Conservation (phyloP, 345 rosid genomes). For the Psidium guajava region DNA sequence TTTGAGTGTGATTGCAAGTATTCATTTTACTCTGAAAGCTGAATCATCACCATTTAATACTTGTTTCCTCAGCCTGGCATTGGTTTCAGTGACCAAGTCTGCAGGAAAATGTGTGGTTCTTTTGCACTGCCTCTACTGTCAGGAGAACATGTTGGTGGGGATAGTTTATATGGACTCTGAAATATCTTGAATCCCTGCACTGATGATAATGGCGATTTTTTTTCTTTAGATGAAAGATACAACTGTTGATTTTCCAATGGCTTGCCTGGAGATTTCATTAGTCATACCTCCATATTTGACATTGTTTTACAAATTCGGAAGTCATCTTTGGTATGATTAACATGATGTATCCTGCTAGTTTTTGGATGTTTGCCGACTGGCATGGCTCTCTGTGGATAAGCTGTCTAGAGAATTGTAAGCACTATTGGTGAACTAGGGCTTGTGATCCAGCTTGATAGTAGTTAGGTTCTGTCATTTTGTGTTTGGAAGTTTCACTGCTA, state of each 20-base stretch:
- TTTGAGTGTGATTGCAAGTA: neutral
- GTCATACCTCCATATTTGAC: neutral
- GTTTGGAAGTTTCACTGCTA: neutral
- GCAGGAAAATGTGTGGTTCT: neutral
- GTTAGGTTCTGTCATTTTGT: neutral
- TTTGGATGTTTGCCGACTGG: neutral
- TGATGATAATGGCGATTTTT: neutral
- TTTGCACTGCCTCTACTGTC: neutral
- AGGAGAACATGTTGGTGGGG: neutral
- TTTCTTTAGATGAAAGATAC: neutral
- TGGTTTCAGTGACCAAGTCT: neutral
- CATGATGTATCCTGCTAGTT: neutral
- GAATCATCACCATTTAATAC: neutral
- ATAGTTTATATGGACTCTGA: neutral
- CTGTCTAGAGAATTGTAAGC: neutral
- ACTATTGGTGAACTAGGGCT: neutral
- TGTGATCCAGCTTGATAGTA: neutral
- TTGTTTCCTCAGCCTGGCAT: neutral
- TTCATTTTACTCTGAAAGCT: neutral
- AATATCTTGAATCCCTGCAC: neutral
- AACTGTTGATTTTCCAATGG: neutral
- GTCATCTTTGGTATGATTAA: neutral
- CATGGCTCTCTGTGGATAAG: neutral
- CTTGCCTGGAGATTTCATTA: neutral
- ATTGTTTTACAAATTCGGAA: neutral